These are phyloP conservation scores for Pilobolus umbonatus DNA, from an alignment of 192 early-diverging fungal species.

Conservation along the genomic window DNA sequence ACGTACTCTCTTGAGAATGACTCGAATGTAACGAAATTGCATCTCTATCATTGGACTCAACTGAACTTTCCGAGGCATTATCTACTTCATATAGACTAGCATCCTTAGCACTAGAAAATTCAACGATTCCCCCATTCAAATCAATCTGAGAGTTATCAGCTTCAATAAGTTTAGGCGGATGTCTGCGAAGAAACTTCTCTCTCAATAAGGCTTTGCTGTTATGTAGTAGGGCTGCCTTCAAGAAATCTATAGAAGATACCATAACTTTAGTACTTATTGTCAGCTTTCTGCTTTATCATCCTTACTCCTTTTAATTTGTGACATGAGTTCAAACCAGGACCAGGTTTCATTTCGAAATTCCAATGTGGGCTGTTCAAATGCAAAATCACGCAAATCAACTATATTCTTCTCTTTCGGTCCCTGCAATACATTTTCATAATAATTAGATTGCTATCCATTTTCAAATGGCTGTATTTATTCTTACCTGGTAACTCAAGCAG, in stretches of 20 bases:
- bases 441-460: not conserved
- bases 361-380: conserved; percentile 66
- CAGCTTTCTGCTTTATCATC: not conserved
- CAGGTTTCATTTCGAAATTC: conserved; percentile 82
- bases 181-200: conserved; percentile 34
- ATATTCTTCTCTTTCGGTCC: conserved; percentile 77
- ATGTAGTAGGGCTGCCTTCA: conserved; percentile 32
- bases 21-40: not conserved
- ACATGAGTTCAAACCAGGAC: conserved; percentile 71
- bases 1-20: not conserved
- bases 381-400: conserved; percentile 69
- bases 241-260: conserved; percentile 25
- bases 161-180: conserved; percentile 18
- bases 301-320: conserved; percentile 66
- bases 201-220: conserved; percentile 29
- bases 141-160: not conserved
- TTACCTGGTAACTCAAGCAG: conserved; percentile 80
- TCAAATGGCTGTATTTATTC: not conserved
- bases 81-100: not conserved
- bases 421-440: conserved; percentile 31
- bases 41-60: conserved; percentile 4
- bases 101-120: not conserved
- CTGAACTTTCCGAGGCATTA: not conserved
- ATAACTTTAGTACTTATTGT: not conserved
- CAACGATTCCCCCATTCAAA: too few relatives aligned